phyloP scores from a whole-genome alignment of 2,329 filamentous ascomycete genomes.

The Sclerotiophoma versabilis region DNA sequence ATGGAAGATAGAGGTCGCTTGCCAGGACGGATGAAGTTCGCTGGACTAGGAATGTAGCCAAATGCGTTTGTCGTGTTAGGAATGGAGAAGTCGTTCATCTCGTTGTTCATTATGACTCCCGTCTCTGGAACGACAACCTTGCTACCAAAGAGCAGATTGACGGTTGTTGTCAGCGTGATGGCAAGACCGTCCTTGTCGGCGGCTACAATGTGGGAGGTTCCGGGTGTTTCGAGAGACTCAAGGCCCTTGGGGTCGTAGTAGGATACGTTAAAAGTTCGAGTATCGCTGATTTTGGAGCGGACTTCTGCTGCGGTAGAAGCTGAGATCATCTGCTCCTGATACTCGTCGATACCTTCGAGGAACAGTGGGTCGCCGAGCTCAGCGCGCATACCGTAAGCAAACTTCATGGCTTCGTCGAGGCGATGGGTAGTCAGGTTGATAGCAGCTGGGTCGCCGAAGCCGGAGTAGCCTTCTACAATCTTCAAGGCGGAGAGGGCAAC shows the following conservation, averaged over 20 bases:
- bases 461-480: constrained; percentile 77
- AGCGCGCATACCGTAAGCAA: constrained; percentile 80
- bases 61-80: constrained; percentile 80
- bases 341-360: constrained; percentile 66
- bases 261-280: constrained; percentile 72
- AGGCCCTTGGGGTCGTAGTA: constrained; percentile 75
- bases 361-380: constrained; percentile 83
- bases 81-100: constrained; percentile 73
- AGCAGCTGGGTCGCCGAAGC: constrained; percentile 64
- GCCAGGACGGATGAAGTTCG: constrained; percentile 80
- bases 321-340: constrained; percentile 73
- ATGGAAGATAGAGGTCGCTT: constrained; percentile 88
- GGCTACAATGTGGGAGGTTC: constrained; percentile 76
- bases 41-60: constrained; percentile 78
- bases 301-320: constrained; percentile 65
- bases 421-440: constrained; percentile 78
- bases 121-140: constrained; percentile 80
- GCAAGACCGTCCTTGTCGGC: constrained; percentile 77
- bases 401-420: constrained; percentile 86
- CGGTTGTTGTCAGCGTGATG: constrained; percentile 82
- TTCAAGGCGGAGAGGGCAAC: constrained; percentile 81
- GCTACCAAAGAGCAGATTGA: constrained; percentile 87
- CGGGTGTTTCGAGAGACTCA: constrained; percentile 72
- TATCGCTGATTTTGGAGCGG: constrained; percentile 73
- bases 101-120: constrained; percentile 75